Evolutionary conservation across 2,329 filamentous ascomycete genomes (phyloP).

Genomic region (Neurospora sp.): DNA sequence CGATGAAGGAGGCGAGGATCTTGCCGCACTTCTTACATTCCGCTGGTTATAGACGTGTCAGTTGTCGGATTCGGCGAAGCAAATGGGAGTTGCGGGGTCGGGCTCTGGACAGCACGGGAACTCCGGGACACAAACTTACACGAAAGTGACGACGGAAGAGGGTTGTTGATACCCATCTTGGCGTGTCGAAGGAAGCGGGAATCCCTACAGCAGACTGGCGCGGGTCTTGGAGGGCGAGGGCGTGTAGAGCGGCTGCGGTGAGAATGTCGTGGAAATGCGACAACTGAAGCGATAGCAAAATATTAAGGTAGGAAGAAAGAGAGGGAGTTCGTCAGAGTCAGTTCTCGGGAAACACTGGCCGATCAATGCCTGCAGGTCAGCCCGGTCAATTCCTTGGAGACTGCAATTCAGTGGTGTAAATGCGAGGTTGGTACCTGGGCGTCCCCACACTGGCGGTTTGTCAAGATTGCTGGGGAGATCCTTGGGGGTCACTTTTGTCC

Average conservation of each 20-base stretch:
- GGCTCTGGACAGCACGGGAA: constrained; percentile 5
- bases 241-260: background rate
- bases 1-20: constrained; percentile 89
- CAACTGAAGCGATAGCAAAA: background rate
- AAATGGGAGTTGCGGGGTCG: background rate
- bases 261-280: background rate
- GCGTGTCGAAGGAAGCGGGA: background rate
- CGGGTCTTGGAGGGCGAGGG: constrained; percentile 1
- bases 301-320: background rate
- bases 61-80: constrained; percentile 6
- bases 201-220: background rate
- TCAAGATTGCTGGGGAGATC: background rate
- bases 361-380: background rate
- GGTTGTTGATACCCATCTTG: constrained; percentile 54
- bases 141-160: constrained; percentile 55
- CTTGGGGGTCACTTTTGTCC: background rate
- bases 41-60: constrained; percentile 42
- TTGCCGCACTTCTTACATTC: constrained; percentile 97
- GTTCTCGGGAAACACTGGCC: background rate
- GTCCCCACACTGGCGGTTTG: background rate
- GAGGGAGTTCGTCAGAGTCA: background rate
- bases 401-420: background rate
- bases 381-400: background rate
- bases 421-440: background rate
- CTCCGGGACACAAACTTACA: constrained; percentile 40